Conservation (phyloP, 106 monocot genomes). For the Apostasia shenzhenica region DNA sequence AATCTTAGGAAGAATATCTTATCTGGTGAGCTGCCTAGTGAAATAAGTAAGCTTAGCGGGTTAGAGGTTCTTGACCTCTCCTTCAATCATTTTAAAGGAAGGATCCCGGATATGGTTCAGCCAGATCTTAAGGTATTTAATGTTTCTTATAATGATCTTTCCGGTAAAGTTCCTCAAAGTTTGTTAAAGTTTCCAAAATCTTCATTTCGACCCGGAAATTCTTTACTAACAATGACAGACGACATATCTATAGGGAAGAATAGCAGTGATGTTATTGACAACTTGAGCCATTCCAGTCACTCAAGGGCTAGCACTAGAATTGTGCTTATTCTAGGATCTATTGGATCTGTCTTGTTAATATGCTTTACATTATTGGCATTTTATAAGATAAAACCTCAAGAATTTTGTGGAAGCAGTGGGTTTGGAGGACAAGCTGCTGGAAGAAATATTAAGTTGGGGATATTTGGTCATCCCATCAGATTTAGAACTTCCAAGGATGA, state of each 20-base stretch:
- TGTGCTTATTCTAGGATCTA: conserved; percentile 65
- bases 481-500: conserved; percentile 46
- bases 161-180: conserved; percentile 59
- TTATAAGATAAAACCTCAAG: conserved; percentile 56
- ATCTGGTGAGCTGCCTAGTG: conserved; percentile 66
- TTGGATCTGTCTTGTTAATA: conserved; percentile 59
- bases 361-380: conserved; percentile 59
- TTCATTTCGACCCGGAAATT: conserved; percentile 84
- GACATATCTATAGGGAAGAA: conserved; percentile 19
- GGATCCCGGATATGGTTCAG: conserved; percentile 60
- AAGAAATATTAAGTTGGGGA: conserved; percentile 53
- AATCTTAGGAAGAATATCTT: conserved; percentile 58
- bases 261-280: conserved; percentile 15
- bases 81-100: conserved; percentile 59
- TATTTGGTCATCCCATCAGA: conserved; percentile 25
- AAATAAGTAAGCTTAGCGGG: conserved; percentile 45
- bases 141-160: conserved; percentile 74
- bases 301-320: conserved; percentile 36
- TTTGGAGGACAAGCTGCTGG: conserved; percentile 34
- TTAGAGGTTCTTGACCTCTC: conserved; percentile 80
- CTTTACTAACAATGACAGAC: conserved; percentile 30
- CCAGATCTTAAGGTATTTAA: conserved; percentile 49
- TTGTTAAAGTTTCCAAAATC: conserved; percentile 47
- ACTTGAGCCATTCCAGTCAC: conserved; percentile 7
- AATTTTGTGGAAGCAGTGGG: conserved; percentile 54